Base-by-base conservation (phyloP, 164 flowering plant genomes). In the Annona squamosa region DNA sequence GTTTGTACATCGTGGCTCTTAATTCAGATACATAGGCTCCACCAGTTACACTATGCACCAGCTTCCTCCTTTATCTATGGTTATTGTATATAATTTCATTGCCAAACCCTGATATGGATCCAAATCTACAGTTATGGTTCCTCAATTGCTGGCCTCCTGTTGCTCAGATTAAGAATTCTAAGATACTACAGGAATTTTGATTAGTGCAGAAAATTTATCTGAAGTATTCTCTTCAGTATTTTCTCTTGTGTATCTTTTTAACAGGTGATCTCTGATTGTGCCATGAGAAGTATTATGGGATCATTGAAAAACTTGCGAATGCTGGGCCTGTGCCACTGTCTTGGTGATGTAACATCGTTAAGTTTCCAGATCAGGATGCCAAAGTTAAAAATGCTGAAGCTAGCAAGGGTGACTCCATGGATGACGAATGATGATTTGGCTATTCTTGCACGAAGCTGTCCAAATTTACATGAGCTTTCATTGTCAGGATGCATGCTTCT, bases 351-450 rank as follows among this genome's bases (percentile, higher is more conserved):
- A 83, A 86, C 94, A 69, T 75, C 87, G 48, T 64, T 75, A 56
- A 84, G 86, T 77, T 85, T 90, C 73, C 70, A 70, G 69, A 57
- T 75, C 18, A 74, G 80, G 62, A 75, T 84, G 83, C 90, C 88
- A 72, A 85, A 80, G 80, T 78, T 92, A 76, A 86, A 81, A 73
- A 89, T 71, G 70, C 77, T 92, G 81, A 86, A 73, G 84, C 89
- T 92, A 70, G 84, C 86, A 76, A 85, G 94, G 75, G 96, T 89
- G 72, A 78, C 89, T 63, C 88, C 92, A 46, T 88, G 89, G 91
- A 82, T 92, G 91, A 87, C 85, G 73, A 90, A 90, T 82, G 78
- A 78, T 46, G 87, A 91, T 79, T 83, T 92, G 86, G 71, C 79
- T 46, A 74, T 74, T 71, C 78, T 92, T 71, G 84, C 88, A 41